These are phyloP conservation scores for Wallacemonas sp. DNA, from an alignment of 208 protist genomes.

Conservation along the genomic window DNA sequence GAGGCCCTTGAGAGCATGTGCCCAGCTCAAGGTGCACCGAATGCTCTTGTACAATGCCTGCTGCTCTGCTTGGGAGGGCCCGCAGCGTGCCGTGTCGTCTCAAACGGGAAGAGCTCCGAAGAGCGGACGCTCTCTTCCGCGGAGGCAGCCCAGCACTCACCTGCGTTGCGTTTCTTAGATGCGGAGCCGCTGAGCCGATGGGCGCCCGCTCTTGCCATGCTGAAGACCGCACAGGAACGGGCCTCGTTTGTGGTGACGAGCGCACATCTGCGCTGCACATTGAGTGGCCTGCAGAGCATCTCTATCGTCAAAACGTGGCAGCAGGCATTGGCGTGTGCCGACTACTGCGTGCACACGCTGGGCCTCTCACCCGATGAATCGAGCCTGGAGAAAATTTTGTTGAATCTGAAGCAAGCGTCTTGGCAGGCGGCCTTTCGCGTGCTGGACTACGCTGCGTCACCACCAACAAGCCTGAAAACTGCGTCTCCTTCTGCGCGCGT, in stretches of 20 bases:
- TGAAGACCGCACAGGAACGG: slow-evolving; percentile 22
- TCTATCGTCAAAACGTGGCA: slow-evolving; percentile 57
- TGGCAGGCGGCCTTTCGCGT: slow-evolving; percentile 79
- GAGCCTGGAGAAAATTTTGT: slow-evolving; percentile 47
- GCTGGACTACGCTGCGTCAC: slow-evolving; percentile 24
- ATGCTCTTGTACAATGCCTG: slow-evolving; percentile 69
- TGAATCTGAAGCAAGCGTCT: slow-evolving; percentile 60
- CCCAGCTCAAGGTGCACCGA: slow-evolving; percentile 22
- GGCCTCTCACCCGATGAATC: slow-evolving; percentile 44
- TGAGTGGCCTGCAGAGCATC: slow-evolving; percentile 71
- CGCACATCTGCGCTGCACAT: slow-evolving; percentile 53
- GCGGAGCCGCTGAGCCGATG: slow-evolving; percentile 34
- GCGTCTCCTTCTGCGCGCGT: slow-evolving; percentile 20
- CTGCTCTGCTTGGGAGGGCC: slow-evolving; percentile 58
- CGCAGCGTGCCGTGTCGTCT: too few relatives aligned
- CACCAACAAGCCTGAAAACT: background rate
- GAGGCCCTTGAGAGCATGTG: slow-evolving; percentile 19
- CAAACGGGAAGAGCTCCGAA: too few relatives aligned
- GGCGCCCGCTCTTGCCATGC: slow-evolving; percentile 40
- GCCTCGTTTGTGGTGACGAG: slow-evolving; percentile 41
- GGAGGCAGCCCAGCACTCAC: background rate
- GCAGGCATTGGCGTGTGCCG: slow-evolving; percentile 41
- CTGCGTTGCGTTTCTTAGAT: slow-evolving; percentile 21
- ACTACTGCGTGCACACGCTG: slow-evolving; percentile 30
- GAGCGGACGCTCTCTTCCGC: too few relatives aligned